A percentile compares a stretch with the other conserved stretches of the same genome.
These are phyloP conservation scores for Lasiodiplodia sp. DNA, from an alignment of 2,329 filamentous ascomycete genomes.

Conservation along the genomic window DNA sequence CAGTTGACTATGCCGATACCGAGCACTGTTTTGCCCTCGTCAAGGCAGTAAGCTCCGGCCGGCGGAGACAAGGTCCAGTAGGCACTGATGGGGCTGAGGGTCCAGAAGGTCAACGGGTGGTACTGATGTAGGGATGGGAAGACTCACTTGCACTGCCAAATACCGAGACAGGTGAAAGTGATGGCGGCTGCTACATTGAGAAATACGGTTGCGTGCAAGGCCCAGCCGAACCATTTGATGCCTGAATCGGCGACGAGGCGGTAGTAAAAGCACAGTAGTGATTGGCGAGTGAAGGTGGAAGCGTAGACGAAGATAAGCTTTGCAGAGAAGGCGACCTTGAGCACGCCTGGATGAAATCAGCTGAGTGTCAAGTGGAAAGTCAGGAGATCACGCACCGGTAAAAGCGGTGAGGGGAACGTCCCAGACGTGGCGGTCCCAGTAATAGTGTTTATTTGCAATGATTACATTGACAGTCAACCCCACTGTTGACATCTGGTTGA, in stretches of 20 bases:
- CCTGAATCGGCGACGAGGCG: slow-evolving; percentile 52
- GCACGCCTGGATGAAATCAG: slow-evolving; percentile 31
- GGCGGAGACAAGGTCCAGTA: slow-evolving; percentile 52
- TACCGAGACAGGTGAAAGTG: slow-evolving; percentile 45
- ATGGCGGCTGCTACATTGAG: slow-evolving; percentile 49
- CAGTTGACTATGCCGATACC: slow-evolving; percentile 53
- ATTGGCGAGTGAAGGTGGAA: slow-evolving; percentile 53
- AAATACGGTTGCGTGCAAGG: slow-evolving; percentile 48
- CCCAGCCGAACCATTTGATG: slow-evolving; percentile 48
- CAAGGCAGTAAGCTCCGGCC: slow-evolving; percentile 44
- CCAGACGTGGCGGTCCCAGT: slow-evolving; percentile 55
- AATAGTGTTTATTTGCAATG: slow-evolving; percentile 50
- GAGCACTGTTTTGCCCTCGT: slow-evolving; percentile 51
- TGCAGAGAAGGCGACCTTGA: slow-evolving; percentile 51
- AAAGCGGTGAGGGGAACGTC: slow-evolving; percentile 46
- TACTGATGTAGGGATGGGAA: slow-evolving; percentile 9
- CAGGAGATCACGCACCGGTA: slow-evolving; percentile 25
- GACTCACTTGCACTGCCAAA: slow-evolving; percentile 50
- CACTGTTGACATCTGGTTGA: slow-evolving; percentile 46
- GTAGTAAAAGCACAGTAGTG: slow-evolving; percentile 56
- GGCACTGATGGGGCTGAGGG: slow-evolving; percentile 44
- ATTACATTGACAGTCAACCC: slow-evolving; percentile 49
- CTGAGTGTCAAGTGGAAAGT: not conserved
- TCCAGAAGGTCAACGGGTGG: not conserved
- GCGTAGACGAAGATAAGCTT: slow-evolving; percentile 53